Base-by-base conservation (phyloP, 2,329 filamentous ascomycete genomes). In the Talaromyces sp. region DNA sequence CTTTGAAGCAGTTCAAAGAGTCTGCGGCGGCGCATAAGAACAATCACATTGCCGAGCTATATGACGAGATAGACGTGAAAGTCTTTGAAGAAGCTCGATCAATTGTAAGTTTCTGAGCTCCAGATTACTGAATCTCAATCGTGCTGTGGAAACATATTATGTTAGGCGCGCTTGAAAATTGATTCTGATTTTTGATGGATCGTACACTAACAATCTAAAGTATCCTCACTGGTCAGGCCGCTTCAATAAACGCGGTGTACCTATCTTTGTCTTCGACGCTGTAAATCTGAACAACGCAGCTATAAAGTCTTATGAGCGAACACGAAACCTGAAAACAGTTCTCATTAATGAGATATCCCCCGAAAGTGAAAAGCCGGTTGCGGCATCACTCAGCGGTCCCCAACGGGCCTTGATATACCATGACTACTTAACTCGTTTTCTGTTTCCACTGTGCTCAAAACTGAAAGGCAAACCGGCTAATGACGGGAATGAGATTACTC, bases 161-260 rank as follows among this genome's bases (percentile, higher is more conserved):
- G 6, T 33, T 8, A 22, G 24, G 10, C 33, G 24, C 8, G 7
- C 2, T 31, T 5, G 6, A n/a, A 6, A 27, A 16, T n/a, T n/a
- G 24, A 31, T 37, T 31, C 3, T 31, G 4, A 27, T 48, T 48
- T 47, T 14, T 24, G 13, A 9, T 27, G 48, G 22, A 35, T 22
- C 3, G 50, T 35, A 3, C 14, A 10, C 56, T 41, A 43, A 58
- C 35, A n/a, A 24, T 41, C 9, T 16, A 16, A 5, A 58, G 56
- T 58, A 58, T 13, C 56, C 56, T 35, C 56, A 58, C 56, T 58
- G 56, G 56, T 27, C 13, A 7, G 56, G 56, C 37, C 37, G 56
- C 0, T 41, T 39, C 4, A 58, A 39, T 16, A 58, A 58, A 31
- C 27, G 19, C 14, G 56, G 37, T 5, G 22, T 58, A 11, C 56